Evolutionary conservation across 2,329 filamentous ascomycete species (phyloP).

Genomic region (Colletotrichum echinochloae): DNA sequence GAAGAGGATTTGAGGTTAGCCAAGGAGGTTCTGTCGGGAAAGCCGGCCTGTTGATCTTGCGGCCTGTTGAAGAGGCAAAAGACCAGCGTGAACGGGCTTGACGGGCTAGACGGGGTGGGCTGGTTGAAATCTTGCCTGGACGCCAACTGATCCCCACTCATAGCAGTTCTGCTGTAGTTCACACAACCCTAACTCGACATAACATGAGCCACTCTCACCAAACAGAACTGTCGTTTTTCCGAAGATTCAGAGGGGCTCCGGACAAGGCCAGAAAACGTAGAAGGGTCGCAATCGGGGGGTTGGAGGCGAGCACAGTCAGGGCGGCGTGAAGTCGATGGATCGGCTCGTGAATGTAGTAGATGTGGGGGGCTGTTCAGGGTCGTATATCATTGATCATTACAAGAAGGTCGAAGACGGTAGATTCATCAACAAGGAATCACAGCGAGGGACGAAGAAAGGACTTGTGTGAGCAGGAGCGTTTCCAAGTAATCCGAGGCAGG

Average conservation of each 20-base stretch:
- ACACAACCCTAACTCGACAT: conserved; percentile 42
- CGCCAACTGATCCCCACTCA: conserved; percentile 70
- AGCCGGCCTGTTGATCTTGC: conserved; percentile 27
- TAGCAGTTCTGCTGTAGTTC: conserved; percentile 60
- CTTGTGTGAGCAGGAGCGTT: conserved; percentile 19
- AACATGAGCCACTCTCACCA: conserved; percentile 36
- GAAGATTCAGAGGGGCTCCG: conserved; percentile 6
- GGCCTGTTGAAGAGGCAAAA: conserved; percentile 36
- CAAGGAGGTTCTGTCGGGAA: conserved; percentile 40
- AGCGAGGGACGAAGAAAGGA: conserved; percentile 20
- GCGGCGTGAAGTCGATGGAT: conserved; percentile 20
- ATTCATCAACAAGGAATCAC: conserved; percentile 27
- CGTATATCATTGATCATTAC: conserved; percentile 43
- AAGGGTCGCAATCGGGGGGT: conserved; percentile 7
- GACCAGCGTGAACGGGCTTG: conserved; percentile 39
- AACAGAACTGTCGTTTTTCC: conserved; percentile 15
- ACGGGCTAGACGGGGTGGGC: too few species aligned
- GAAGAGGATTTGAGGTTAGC: conserved; percentile 52
- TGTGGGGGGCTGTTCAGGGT: conserved; percentile 35
- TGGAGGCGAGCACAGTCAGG: neutral
- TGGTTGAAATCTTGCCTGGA: conserved; percentile 60
- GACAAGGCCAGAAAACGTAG: neutral
- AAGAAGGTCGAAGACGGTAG: conserved; percentile 30
- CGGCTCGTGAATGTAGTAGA: conserved; percentile 26
- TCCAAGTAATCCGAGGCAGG: conserved; percentile 8